These are phyloP conservation scores for Kodamaea kaohsiungensis DNA, from an alignment of 805 yeast genomes.

Conservation along the genomic window DNA sequence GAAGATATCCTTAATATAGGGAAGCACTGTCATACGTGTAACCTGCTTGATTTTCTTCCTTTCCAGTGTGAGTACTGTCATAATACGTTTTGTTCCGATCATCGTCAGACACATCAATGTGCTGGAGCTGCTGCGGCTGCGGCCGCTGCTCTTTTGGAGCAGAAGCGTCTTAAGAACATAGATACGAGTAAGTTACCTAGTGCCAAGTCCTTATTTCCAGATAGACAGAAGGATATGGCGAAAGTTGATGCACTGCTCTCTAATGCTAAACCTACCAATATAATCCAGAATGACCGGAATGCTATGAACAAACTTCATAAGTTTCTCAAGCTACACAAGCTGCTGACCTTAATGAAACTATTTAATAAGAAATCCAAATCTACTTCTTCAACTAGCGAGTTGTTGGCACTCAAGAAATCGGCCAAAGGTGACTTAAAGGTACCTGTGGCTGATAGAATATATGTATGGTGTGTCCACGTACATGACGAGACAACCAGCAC, in stretches of 20 bases:
- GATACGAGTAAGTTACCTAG: slow-evolving; percentile 29
- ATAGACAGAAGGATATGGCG: slow-evolving; percentile 43
- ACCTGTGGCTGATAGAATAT: slow-evolving; percentile 44
- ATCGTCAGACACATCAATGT: slow-evolving; percentile 41
- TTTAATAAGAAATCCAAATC: neutral
- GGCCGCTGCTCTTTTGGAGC: neutral
- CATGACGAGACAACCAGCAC: slow-evolving; percentile 24
- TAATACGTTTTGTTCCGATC: slow-evolving; percentile 50
- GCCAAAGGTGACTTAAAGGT: slow-evolving; percentile 57
- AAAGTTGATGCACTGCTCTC: slow-evolving; percentile 31
- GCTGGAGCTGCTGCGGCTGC: slow-evolving; percentile 11
- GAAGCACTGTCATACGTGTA: slow-evolving; percentile 54
- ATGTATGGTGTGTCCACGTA: slow-evolving; percentile 49
- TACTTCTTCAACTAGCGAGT: slow-evolving; percentile 1
- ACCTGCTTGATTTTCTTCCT: slow-evolving; percentile 58
- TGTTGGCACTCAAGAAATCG: slow-evolving; percentile 17
- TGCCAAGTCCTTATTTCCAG: slow-evolving; percentile 53
- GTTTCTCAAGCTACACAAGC: slow-evolving; percentile 9
- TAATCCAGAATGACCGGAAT: slow-evolving; percentile 16
- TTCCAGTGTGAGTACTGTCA: slow-evolving; percentile 53
- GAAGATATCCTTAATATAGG: slow-evolving; percentile 49
- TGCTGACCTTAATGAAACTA: slow-evolving; percentile 6
- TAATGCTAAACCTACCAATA: slow-evolving; percentile 24
- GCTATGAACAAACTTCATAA: slow-evolving; percentile 8
- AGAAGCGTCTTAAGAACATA: slow-evolving; percentile 13